Evolutionary conservation across 2,329 filamentous ascomycete genomes (phyloP), one percentile per base, ranked within the genome.

Genomic region (Nannizziopsis arthrosporioides): DNA sequence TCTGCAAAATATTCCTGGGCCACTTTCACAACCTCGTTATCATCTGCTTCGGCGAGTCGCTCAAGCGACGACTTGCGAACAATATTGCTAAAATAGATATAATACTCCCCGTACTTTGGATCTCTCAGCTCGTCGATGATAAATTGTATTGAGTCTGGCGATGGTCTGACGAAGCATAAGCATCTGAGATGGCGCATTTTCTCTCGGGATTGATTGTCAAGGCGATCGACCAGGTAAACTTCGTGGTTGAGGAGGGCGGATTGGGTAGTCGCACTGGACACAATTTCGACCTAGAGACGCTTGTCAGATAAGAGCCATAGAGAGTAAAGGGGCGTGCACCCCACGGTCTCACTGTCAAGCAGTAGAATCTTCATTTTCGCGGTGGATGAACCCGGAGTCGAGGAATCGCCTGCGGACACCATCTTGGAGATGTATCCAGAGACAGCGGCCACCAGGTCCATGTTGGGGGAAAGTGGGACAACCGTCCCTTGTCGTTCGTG

Each of bases 301-400:
- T 27, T 19, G 37, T 48, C 64, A 60, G 65, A 61, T 52, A n/a
- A 49, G 45, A 55, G 18, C 40, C 39, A 47, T 61, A 22, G 38
- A 10, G 14, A 36, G 31, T 34, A 43, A 12, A 47, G 47, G 53
- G 56, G 61, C 59, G 59, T 70, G 68, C 69, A 64, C 72, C 77
- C 66, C 71, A 81, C 80, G 56, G 92, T 98, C 68, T 96, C 92
- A 68, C 80, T 83, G 67, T 98, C 92, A 58, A 98, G 74, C 54
- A 98, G 73, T 49, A 98, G 73, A 52, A 96, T 92, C 80, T 98
- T 98, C 92, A 98, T 98, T 73, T 95, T 96, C 37, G 85, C 78
- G 17, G 85, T 82, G 44, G 82, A 75, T 39, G 79, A 76, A 50
- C 78, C 77, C 38, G 74, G 69, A 43, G 79, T 73, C 61, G 67